Conservation (phyloP, 139 green algal genomes). For the Chlamydomonas incerta region DNA sequence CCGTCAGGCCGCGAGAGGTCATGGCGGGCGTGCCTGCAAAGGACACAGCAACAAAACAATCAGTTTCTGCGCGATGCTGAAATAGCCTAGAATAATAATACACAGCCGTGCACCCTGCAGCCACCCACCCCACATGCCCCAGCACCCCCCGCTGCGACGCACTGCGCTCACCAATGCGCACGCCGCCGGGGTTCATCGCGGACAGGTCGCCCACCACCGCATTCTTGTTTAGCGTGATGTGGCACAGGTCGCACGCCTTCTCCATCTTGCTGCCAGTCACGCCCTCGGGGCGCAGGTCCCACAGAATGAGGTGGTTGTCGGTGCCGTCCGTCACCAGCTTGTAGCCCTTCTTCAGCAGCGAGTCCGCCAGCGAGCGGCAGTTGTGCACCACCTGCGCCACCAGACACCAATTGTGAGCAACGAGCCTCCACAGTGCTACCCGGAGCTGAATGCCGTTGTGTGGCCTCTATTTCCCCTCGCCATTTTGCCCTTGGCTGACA, state of each 20-base stretch:
- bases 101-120: no score
- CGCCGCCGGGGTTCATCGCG: conserved; percentile 94
- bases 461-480: no score
- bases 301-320: conserved; percentile 97
- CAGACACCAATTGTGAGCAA: no score
- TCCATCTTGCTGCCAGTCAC: conserved; percentile 86
- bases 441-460: no score
- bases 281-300: conserved; percentile 87
- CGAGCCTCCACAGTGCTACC: no score
- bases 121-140: no score
- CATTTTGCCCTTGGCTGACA: no score
- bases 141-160: no score
- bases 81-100: no score
- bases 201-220: conserved; percentile 86
- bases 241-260: conserved; percentile 91
- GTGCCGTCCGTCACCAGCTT: conserved; percentile 90
- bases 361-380: conserved; percentile 76
- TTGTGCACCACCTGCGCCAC: conserved; percentile 80
- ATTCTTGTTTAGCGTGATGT: conserved; percentile 99
- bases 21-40: conserved; percentile 89
- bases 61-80: no score
- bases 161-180: conserved; percentile 85
- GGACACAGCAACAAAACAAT: no score
- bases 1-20: conserved; percentile 93
- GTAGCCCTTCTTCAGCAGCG: conserved; percentile 80